Base-by-base conservation (phyloP, 345 rosid genomes). In the Melaleuca alternifolia region DNA sequence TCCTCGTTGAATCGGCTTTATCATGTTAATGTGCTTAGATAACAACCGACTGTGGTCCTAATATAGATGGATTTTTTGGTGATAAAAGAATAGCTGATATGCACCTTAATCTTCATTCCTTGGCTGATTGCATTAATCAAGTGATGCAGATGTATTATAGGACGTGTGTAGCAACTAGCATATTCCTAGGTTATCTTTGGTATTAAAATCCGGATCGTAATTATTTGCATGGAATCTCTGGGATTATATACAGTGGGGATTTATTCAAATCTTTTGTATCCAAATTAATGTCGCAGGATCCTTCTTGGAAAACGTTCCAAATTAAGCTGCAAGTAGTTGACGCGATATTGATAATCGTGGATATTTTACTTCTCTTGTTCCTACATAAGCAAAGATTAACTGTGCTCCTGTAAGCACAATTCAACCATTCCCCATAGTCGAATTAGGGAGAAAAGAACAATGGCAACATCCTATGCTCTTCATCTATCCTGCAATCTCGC, bases 281-380 rank as follows among this genome's bases (percentile, higher is more conserved):
- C 13, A 65, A 16, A 33, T 6, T 7, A 9, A 33, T 33, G 21
- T 14, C 5, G 46, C 79, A 33, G 12, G 18, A 65, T 30, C 79
- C 79, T 16, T 48, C 81, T 10, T 71, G 81, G 81, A 71, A 6
- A 71, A 4, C 10, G 0, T 0, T 18, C 0, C 46, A 30, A 65
- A 30, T 8, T 30, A 30, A 65, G 77, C 77, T 65, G 77, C 46
- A 65, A 65, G 18, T 37, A 33, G 7, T 65, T 33, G 24, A 33
- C 5, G 2, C 46, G 8, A 33, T 33, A 3, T 5, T 65, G 46
- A 14, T 37, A 37, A 71, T 37, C 81, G 11, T 18, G 79, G 41
- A 33, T 33, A 71, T 4, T 65, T 71, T 33, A 71, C 13, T 33
- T 71, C 48, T 8, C 12, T 14, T 3, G 3, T 33, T 33, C 79